Percentiles rank a stretch among this genome's conserved stretches.
These are phyloP conservation scores for Fomitiporia mediterranea DNA, from an alignment of 1,284 basidiomycete species.

Conservation along the genomic window DNA sequence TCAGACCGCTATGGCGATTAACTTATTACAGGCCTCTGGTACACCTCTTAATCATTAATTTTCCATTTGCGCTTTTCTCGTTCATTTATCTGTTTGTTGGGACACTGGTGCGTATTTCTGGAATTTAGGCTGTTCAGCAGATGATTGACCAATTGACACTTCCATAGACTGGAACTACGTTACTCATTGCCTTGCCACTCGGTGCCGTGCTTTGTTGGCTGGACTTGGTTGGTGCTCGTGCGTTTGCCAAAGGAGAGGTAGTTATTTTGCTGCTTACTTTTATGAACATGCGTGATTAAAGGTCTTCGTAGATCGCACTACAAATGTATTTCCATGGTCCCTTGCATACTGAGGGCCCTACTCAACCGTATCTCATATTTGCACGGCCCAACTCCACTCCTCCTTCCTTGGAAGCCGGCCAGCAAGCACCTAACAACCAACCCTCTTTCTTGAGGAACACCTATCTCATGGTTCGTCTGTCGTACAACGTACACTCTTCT, in stretches of 20 bases:
- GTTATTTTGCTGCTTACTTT: conserved; percentile 3
- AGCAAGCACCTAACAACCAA: conserved; percentile 37
- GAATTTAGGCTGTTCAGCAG: neutral
- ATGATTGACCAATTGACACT: neutral
- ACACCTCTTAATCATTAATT: conserved; percentile 67
- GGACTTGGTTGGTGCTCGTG: conserved; percentile 63
- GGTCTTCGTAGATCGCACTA: conserved; percentile 47
- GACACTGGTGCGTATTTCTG: conserved; percentile 65
- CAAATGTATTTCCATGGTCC: conserved; percentile 68
- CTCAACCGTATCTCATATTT: conserved; percentile 65
- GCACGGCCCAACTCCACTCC: conserved; percentile 43
- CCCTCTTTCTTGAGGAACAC: conserved; percentile 71
- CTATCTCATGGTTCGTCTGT: conserved; percentile 65
- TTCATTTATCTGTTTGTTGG: conserved; percentile 76
- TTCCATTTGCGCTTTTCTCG: conserved; percentile 65
- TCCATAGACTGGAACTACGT: conserved; percentile 63
- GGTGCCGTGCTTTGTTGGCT: conserved; percentile 73
- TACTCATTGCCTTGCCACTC: conserved; percentile 70
- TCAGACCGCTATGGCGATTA: conserved; percentile 48
- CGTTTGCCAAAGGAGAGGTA: conserved; percentile 67
- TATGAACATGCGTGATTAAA: neutral
- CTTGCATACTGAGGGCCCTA: conserved; percentile 41
- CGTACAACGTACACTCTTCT: neutral
- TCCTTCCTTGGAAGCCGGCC: conserved; percentile 48
- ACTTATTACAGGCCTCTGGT: conserved; percentile 60